Evolutionary conservation across 331 rosid species (phyloP).

Genomic region (Quercus tomentella): DNA sequence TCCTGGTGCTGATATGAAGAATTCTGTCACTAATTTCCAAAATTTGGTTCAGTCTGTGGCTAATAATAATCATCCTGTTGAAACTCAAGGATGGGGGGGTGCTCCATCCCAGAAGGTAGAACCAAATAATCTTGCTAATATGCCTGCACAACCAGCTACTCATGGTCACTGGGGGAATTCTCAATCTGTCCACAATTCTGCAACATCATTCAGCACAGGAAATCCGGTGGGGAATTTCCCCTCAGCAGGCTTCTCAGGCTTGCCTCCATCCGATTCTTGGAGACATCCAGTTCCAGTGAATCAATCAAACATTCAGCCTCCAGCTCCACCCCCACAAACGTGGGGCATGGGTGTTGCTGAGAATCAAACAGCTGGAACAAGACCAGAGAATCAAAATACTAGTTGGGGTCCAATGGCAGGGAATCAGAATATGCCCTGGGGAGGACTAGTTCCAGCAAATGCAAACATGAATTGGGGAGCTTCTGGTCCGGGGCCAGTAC

Average conservation of each 20-base stretch:
- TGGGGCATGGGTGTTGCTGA: slow-evolving; percentile 61
- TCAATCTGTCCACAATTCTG: slow-evolving; percentile 46
- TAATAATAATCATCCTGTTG: slow-evolving; percentile 37
- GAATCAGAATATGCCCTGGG: slow-evolving; percentile 51
- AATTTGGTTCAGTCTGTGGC: slow-evolving; percentile 42
- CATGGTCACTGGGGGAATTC: slow-evolving; percentile 64
- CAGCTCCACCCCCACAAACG: slow-evolving; percentile 44
- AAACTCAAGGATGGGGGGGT: slow-evolving; percentile 62
- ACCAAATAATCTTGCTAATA: slow-evolving; percentile 39
- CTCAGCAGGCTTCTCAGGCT: slow-evolving; percentile 33
- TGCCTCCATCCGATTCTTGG: slow-evolving; percentile 61
- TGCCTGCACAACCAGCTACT: slow-evolving; percentile 50
- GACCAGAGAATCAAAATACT: slow-evolving; percentile 46
- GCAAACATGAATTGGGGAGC: slow-evolving; percentile 57
- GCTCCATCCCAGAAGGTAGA: slow-evolving; percentile 48
- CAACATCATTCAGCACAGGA: slow-evolving; percentile 42
- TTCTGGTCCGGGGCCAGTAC: slow-evolving; percentile 43
- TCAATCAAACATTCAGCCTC: slow-evolving; percentile 53
- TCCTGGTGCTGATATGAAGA: slow-evolving; percentile 45
- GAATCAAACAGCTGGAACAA: slow-evolving; percentile 29
- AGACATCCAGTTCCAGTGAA: slow-evolving; percentile 60
- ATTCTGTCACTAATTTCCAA: slow-evolving; percentile 57
- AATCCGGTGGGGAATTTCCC: slow-evolving; percentile 49
- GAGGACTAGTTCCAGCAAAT: slow-evolving; percentile 57
- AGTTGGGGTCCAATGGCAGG: slow-evolving; percentile 60